Evolutionary conservation across 1,284 basidiomycete genomes (phyloP).

Genomic region (Rhizopogon hawkerae): DNA sequence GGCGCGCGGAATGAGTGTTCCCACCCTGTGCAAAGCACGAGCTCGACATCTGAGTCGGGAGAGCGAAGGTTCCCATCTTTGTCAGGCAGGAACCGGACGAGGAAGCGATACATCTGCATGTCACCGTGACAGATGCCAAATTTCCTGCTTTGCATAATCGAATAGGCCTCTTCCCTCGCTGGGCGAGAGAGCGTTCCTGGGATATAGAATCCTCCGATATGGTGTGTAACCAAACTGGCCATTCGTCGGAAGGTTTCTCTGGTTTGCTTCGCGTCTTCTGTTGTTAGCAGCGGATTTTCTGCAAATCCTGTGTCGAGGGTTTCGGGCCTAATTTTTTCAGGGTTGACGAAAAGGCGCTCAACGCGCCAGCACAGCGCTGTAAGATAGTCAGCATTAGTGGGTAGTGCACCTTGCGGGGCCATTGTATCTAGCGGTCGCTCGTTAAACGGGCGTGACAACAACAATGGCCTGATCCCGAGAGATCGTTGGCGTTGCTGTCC

Average conservation of each 20-base stretch:
- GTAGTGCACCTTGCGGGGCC: conserved; percentile 13
- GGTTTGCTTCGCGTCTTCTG: conserved; percentile 11
- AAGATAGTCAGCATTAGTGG: conserved; percentile 19
- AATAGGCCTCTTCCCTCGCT: conserved; percentile 16
- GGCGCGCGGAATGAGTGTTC: conserved; percentile 20
- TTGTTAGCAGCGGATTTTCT: conserved; percentile 8
- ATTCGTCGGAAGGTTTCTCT: conserved; percentile 20
- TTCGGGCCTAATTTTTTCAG: not conserved
- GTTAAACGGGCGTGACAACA: conserved; percentile 17
- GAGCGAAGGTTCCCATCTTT: conserved; percentile 8
- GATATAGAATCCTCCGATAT: conserved; percentile 21
- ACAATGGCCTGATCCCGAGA: conserved; percentile 5
- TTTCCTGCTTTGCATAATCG: conserved; percentile 14
- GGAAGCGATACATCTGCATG: conserved; percentile 20
- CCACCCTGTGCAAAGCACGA: conserved; percentile 18
- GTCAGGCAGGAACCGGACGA: conserved; percentile 14
- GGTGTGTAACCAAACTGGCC: conserved; percentile 15
- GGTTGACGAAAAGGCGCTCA: conserved; percentile 12
- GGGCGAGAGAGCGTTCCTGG: conserved; percentile 14
- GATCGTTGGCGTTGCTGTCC: not conserved
- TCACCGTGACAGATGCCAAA: conserved; percentile 18
- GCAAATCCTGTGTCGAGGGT: conserved; percentile 12
- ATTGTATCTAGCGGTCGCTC: conserved; percentile 11
- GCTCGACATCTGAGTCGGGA: conserved; percentile 7
- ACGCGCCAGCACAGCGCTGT: conserved; percentile 17